These are phyloP conservation scores for Straminergon stramineum DNA, from an alignment of 225 moss, liverwort and hornwort species.

Conservation along the genomic window DNA sequence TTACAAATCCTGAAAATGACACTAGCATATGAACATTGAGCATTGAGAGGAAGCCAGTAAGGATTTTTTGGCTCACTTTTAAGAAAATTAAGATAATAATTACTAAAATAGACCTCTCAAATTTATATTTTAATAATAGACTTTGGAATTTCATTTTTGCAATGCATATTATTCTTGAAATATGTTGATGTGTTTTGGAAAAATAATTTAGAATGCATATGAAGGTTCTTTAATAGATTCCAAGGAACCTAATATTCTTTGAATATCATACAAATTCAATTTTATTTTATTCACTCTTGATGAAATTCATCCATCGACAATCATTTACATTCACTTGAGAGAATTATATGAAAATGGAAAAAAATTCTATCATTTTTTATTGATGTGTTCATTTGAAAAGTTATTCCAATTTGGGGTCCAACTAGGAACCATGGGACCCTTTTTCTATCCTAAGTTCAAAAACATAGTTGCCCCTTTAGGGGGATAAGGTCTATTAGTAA, in stretches of 20 bases:
- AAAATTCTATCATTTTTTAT: background rate
- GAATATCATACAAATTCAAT: background rate
- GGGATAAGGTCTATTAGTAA: too few species aligned
- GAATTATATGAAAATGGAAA: background rate
- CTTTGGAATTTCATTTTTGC: background rate
- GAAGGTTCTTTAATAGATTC: background rate
- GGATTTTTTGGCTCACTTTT: background rate
- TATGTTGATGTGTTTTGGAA: background rate
- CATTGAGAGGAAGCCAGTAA: background rate
- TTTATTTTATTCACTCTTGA: background rate
- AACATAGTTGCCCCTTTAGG: too few species aligned
- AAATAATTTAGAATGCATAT: background rate
- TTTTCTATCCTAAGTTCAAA: too few species aligned
- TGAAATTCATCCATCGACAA: too few species aligned
- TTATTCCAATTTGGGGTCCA: too few species aligned
- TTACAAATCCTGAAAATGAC: background rate
- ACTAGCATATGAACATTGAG: background rate
- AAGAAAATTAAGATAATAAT: background rate
- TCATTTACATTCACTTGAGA: background rate
- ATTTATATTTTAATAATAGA: background rate
- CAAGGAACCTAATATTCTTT: background rate
- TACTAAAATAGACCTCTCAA: rapidly evolving
- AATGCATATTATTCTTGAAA: background rate
- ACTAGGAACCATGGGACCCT: too few species aligned
- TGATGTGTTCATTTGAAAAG: rapidly evolving